phyloP scores from a whole-genome alignment of 208 protist species.

The Leishmania mexicana region DNA sequence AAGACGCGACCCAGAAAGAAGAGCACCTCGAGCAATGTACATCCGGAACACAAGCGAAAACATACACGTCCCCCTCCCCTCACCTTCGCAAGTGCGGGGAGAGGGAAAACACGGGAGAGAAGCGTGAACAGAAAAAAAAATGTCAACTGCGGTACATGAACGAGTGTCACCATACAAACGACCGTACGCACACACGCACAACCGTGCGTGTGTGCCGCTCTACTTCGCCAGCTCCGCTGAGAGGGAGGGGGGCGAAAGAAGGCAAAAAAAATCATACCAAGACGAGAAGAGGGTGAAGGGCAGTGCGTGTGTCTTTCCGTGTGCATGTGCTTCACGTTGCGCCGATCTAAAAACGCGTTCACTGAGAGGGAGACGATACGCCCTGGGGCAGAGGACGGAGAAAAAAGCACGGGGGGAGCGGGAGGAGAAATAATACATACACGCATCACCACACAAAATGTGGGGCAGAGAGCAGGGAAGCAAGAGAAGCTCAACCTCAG shows the following conservation, averaged over 20 bases:
- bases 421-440: neutral
- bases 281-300: neutral
- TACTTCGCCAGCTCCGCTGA: neutral
- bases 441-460: neutral
- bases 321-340: neutral
- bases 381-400: neutral
- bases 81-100: neutral
- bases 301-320: neutral
- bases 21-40: slow-evolving; percentile 1
- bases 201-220: neutral
- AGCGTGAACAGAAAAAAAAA: slow-evolving; percentile 7
- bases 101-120: neutral
- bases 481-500: neutral
- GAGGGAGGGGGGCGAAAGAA: neutral
- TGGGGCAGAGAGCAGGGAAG: neutral
- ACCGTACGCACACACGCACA: neutral
- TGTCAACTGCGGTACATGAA: neutral
- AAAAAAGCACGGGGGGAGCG: slow-evolving; percentile 5
- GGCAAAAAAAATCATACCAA: neutral
- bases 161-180: neutral
- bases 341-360: neutral
- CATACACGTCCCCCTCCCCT: neutral
- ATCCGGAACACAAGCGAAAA: slow-evolving; percentile 14
- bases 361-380: no score
- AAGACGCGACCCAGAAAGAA: neutral